Conservation (phyloP, 352 stramenopile genomes). For the Globisporangium takayamanum region DNA sequence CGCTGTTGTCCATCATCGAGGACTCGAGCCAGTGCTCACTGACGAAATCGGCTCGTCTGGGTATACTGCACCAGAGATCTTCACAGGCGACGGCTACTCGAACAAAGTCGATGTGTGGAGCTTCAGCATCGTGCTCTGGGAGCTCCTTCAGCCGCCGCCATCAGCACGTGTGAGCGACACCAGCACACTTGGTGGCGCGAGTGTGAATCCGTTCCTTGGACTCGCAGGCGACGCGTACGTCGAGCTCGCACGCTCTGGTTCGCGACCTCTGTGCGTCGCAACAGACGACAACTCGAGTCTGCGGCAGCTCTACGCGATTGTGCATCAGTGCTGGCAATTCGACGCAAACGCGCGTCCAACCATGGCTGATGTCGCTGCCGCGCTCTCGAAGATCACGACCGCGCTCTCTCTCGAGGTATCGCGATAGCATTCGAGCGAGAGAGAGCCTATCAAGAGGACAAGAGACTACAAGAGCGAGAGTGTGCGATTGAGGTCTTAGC, state of each 20-base stretch:
- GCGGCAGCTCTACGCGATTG: slow-evolving; percentile 9
- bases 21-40: slow-evolving; percentile 11
- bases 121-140: slow-evolving; percentile 42
- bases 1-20: slow-evolving; percentile 7
- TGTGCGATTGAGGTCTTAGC: background rate
- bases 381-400: slow-evolving; percentile 1
- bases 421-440: background rate
- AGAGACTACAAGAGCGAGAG: no score
- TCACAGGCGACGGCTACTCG: slow-evolving; percentile 26
- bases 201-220: slow-evolving; percentile 25
- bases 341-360: slow-evolving; percentile 17
- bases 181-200: no score
- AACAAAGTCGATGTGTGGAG: slow-evolving; percentile 44
- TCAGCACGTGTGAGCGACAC: background rate
- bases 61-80: slow-evolving; percentile 45
- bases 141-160: slow-evolving; percentile 10
- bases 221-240: slow-evolving; percentile 25
- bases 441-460: no score
- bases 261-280: slow-evolving; percentile 13
- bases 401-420: background rate
- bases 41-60: slow-evolving; percentile 33
- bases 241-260: slow-evolving; percentile 14
- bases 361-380: slow-evolving; percentile 16
- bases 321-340: slow-evolving; percentile 27
- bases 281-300: slow-evolving; percentile 4